Evolutionary conservation across 202 grass and related monocot genomes (phyloP).

Genomic region (Musa balbisiana): DNA sequence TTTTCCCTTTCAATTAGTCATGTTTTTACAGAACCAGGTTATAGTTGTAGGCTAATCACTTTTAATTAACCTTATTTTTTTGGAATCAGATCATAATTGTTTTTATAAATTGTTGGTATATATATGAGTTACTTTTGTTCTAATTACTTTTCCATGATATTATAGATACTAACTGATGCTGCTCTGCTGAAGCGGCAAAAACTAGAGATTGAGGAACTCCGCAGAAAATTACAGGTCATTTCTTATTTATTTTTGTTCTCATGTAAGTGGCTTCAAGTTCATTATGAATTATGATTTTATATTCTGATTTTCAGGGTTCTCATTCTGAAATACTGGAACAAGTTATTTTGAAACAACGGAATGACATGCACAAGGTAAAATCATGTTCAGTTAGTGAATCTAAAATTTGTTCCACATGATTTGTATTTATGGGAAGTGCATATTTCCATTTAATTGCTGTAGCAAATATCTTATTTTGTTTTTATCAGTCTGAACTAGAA

Average conservation of each 20-base stretch:
- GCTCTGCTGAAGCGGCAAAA: constrained; percentile 93
- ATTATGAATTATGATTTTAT: constrained; percentile 22
- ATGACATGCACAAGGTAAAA: constrained; percentile 93
- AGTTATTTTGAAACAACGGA: constrained; percentile 76
- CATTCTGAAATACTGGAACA: constrained; percentile 93
- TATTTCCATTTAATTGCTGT: neutral
- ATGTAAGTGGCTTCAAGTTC: constrained; percentile 9
- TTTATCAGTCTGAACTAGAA: constrained; percentile 79
- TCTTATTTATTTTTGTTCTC: constrained; percentile 10
- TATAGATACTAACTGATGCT: constrained; percentile 84
- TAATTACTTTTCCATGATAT: constrained; percentile 5
- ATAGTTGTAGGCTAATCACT: neutral
- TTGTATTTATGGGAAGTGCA: neutral
- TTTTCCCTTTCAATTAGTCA: neutral
- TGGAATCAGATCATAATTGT: neutral
- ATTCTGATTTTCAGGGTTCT: constrained; percentile 64
- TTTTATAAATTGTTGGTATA: neutral
- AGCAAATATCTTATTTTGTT: constrained; percentile 8
- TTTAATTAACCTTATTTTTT: neutral
- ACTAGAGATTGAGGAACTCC: constrained; percentile 81
- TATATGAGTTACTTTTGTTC: neutral
- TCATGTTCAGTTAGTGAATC: constrained; percentile 10
- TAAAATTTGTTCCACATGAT: neutral
- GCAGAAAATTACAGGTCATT: constrained; percentile 73
- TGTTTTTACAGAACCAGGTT: neutral